Percentiles rank a stretch among this genome's conserved stretches.
Conservation (phyloP, 352 stramenopile genomes). For the Globisporangium heterothallicum region DNA sequence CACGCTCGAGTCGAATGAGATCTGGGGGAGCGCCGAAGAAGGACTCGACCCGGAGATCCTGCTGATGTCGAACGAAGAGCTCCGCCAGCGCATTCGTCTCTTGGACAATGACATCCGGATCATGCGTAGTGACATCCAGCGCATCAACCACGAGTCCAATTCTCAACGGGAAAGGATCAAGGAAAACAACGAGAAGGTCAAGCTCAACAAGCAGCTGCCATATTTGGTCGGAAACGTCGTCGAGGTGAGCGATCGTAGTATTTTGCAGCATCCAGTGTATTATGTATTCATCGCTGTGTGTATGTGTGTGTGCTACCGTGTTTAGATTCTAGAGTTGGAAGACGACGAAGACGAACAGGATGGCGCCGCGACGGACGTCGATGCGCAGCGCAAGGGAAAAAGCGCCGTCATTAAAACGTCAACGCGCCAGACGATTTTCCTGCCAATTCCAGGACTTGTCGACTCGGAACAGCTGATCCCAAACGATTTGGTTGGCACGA, state of each 20-base stretch:
- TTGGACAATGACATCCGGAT: slow-evolving; percentile 97
- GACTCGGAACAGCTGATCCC: slow-evolving; percentile 92
- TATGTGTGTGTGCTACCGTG: neutral
- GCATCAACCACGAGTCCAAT: slow-evolving; percentile 95
- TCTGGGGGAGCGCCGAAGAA: slow-evolving; percentile 50
- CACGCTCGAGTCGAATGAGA: slow-evolving; percentile 53
- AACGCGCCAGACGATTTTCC: slow-evolving; percentile 98
- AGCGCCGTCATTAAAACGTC: slow-evolving; percentile 98
- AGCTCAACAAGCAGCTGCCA: slow-evolving; percentile 98
- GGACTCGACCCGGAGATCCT: slow-evolving; percentile 87
- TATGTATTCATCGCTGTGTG: neutral
- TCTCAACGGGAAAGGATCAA: slow-evolving; percentile 94
- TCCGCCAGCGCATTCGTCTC: slow-evolving; percentile 93
- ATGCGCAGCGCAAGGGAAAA: slow-evolving; percentile 89
- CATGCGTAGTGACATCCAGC: slow-evolving; percentile 96
- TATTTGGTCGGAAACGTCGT: slow-evolving; percentile 99
- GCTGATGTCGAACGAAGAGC: slow-evolving; percentile 93
- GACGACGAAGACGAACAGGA: slow-evolving; percentile 94
- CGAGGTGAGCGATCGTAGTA: slow-evolving; percentile 76
- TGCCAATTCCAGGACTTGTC: slow-evolving; percentile 97
- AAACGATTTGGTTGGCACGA: slow-evolving; percentile 97
- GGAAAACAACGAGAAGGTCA: slow-evolving; percentile 99
- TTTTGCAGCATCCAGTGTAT: too few relatives aligned
- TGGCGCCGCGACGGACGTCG: slow-evolving; percentile 89
- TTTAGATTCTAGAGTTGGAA: slow-evolving; percentile 65